phyloP scores from a whole-genome alignment of 2,329 filamentous ascomycete species.

The Mycosphaerella arachidis region DNA sequence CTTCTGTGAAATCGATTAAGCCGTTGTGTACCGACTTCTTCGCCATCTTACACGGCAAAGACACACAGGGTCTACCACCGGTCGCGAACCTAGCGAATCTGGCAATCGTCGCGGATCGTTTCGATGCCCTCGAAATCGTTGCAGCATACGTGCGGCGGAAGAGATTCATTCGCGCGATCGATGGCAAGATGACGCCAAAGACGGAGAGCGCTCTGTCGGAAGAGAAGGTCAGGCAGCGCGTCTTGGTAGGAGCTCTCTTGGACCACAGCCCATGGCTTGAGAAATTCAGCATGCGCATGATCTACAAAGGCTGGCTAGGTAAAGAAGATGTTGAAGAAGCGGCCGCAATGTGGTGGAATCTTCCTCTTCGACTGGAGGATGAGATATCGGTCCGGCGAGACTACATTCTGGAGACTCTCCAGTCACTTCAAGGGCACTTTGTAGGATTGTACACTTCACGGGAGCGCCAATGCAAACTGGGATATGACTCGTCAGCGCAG shows the following conservation, averaged over 20 bases:
- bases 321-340: slow-evolving; percentile 35
- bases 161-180: slow-evolving; percentile 40
- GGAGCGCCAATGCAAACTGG: slow-evolving; percentile 64
- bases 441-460: slow-evolving; percentile 63
- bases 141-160: slow-evolving; percentile 50
- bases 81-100: slow-evolving; percentile 63
- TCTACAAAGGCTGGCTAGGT: slow-evolving; percentile 63
- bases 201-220: slow-evolving; percentile 46
- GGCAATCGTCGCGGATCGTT: slow-evolving; percentile 67
- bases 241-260: slow-evolving; percentile 62
- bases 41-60: slow-evolving; percentile 58
- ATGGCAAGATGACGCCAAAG: slow-evolving; percentile 43
- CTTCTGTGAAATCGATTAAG: slow-evolving; percentile 55
- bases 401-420: slow-evolving; percentile 63
- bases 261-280: slow-evolving; percentile 59
- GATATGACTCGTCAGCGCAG: slow-evolving; percentile 66
- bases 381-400: slow-evolving; percentile 64
- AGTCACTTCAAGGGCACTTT: slow-evolving; percentile 66
- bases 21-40: slow-evolving; percentile 60
- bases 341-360: slow-evolving; percentile 64
- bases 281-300: slow-evolving; percentile 60
- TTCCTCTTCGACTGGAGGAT: slow-evolving; percentile 65
- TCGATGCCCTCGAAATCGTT: slow-evolving; percentile 59
- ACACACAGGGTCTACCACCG: slow-evolving; percentile 42
- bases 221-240: slow-evolving; percentile 64